A percentile compares a stretch with the other conserved stretches of the same genome.
phyloP scores from a whole-genome alignment of 495 filamentous ascomycete genomes.

The Extremus antarcticus region DNA sequence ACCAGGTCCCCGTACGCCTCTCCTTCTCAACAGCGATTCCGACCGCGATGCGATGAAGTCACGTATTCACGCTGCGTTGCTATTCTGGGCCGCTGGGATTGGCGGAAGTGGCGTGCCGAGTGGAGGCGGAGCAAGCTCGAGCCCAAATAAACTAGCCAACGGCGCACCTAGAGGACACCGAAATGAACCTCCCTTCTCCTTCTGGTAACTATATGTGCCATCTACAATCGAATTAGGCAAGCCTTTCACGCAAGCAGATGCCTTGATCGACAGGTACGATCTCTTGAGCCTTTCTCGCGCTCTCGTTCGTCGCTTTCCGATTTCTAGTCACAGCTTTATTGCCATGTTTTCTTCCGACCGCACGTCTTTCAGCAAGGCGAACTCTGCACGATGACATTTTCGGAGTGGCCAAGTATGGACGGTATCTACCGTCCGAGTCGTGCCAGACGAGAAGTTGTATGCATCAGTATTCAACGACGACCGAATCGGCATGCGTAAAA shows the following conservation, averaged over 20 bases:
- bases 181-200: background rate
- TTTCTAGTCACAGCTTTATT: background rate
- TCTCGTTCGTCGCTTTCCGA: background rate
- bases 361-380: background rate
- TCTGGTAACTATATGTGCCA: background rate
- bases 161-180: background rate
- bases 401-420: background rate
- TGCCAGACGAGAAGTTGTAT: too few relatives aligned
- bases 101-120: background rate
- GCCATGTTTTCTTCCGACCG: background rate
- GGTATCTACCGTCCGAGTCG: too few relatives aligned
- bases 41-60: background rate
- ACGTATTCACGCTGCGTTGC: background rate
- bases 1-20: background rate
- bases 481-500: background rate
- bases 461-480: too few relatives aligned
- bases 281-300: background rate
- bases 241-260: background rate
- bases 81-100: background rate
- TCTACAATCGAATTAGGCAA: background rate
- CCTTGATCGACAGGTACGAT: slow-evolving; percentile 9
- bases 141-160: background rate
- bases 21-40: background rate
- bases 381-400: background rate
- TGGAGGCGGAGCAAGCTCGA: background rate